Evolutionary conservation across 768 basidiomycete species (phyloP), one percentile per base, ranked within the genome.

Genomic region (Lactarius tabidus): DNA sequence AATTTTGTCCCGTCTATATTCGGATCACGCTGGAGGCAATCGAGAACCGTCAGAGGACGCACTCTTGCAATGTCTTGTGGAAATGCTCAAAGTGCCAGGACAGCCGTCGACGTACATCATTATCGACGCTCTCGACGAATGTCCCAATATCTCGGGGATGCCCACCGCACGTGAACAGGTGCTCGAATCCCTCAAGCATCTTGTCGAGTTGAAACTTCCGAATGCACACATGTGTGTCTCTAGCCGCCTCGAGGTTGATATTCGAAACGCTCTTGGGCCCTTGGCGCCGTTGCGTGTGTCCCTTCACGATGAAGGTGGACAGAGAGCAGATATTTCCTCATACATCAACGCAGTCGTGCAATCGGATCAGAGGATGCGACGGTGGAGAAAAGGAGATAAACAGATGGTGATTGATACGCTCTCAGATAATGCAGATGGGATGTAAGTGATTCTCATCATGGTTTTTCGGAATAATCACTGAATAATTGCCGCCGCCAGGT

Each of bases 61-160:
- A 43, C 43, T 43, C 18, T 41, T 18, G 10, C 51, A 53, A 26
- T 59, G 63, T 53, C 51, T 64, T 5, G 39, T 51, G 23, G 38
- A 53, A 15, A 43, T 64, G 48, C 38, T 59, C 29, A 7, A 18
- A 33, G 20, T 26, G 3, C 57, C 48, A 7, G 48, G 51, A 6
- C 23, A 59, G 29, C 35, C 48, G 1, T 29, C 57, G 18, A 31
- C 36, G 17, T 43, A 43, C 29, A 53, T 59, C 2, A 15, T 64
- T 14, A 23, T 64, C 0, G 63, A 64, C n/a, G 63, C 57, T 15
- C 51, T 64, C 2, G 63, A 64, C 18, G 63, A 59, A 20, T 64
- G 63, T 41, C 63, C 57, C 8, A 33, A 20, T 1, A 18, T 38
- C 2, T 15, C 36, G 17, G 36, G 38, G 15, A 26, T 35, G n/a